Conservation (phyloP, 495 filamentous ascomycete species). For the Xylaria intraflava region DNA sequence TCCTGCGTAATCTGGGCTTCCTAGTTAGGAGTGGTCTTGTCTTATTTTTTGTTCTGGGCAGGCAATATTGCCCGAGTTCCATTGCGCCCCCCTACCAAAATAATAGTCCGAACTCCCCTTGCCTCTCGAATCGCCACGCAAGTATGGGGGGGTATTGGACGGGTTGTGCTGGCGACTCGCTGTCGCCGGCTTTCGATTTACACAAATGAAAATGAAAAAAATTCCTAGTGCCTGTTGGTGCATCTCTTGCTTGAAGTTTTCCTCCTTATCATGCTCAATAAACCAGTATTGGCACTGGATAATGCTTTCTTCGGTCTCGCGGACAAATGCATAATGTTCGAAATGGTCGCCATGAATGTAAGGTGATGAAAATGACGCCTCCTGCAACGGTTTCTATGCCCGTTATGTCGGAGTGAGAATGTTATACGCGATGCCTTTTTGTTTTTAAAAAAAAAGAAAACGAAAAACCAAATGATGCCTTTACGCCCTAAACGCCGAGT, state of each 20-base stretch:
- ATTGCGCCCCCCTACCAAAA: not conserved
- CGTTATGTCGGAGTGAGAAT: slow-evolving; percentile 8
- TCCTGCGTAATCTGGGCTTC: not conserved
- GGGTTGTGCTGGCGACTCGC: not conserved
- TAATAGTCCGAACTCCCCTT: not conserved
- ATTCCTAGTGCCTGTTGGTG: not conserved
- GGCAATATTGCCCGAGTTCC: not conserved
- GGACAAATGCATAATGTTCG: slow-evolving; percentile 2
- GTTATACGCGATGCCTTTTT: slow-evolving; percentile 14
- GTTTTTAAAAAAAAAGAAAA: too few relatives aligned
- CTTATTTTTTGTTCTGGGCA: not conserved
- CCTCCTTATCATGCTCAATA: slow-evolving; percentile 2
- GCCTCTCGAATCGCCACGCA: not conserved
- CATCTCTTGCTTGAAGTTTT: not conserved
- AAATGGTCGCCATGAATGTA: not conserved
- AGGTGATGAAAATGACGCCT: slow-evolving; percentile 3
- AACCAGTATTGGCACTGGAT: not conserved
- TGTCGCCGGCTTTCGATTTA: not conserved
- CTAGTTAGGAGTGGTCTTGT: not conserved
- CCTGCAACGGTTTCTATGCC: not conserved
- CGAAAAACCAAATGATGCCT: slow-evolving; percentile 3
- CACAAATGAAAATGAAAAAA: slow-evolving; percentile 2
- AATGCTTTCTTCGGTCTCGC: not conserved
- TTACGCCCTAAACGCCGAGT: slow-evolving; percentile 8
- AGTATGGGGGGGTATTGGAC: not conserved